Percentiles rank a stretch among this genome's conserved stretches.
phyloP scores from a whole-genome alignment of 2,329 filamentous ascomycete species.

The Neopestalotiopsis clavispora region DNA sequence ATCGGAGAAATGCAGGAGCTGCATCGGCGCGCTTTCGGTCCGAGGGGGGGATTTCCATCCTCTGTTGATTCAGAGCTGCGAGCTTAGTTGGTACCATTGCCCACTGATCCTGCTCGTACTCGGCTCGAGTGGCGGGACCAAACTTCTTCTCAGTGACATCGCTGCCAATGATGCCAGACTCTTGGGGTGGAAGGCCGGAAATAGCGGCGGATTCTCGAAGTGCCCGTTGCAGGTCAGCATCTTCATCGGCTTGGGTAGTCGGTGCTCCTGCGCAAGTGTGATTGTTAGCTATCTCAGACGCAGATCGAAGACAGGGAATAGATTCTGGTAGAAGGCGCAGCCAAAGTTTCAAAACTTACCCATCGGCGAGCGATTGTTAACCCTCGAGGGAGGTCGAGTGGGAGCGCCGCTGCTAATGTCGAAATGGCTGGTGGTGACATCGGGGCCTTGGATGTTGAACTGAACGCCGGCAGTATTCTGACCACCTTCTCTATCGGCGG shows the following conservation, averaged over 20 bases:
- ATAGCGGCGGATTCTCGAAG: constrained; percentile 60
- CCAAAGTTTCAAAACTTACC: constrained; percentile 56
- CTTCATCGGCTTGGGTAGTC: constrained; percentile 48
- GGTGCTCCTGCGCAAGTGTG: constrained; percentile 39
- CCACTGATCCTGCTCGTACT: constrained; percentile 63
- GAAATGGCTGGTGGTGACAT: constrained; percentile 45
- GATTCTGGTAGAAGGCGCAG: constrained; percentile 44
- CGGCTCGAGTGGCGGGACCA: constrained; percentile 61
- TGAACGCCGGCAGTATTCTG: constrained; percentile 49
- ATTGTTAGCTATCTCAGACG: constrained; percentile 30
- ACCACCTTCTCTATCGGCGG: constrained; percentile 57
- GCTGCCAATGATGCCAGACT: constrained; percentile 52
- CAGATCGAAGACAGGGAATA: constrained; percentile 32
- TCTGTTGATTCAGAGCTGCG: constrained; percentile 30
- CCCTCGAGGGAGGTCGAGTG: constrained; percentile 67
- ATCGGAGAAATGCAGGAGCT: constrained; percentile 57
- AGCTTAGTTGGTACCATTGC: constrained; percentile 55
- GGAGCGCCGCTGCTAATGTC: constrained; percentile 49
- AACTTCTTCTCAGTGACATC: constrained; percentile 52
- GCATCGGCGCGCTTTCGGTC: constrained; percentile 47
- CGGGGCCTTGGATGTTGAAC: constrained; percentile 61
- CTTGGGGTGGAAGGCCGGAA: constrained; percentile 55
- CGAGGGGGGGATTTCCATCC: constrained; percentile 46
- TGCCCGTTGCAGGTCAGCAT: constrained; percentile 61
- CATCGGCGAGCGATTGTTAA: constrained; percentile 61